Conservation (phyloP, 176 grass and related monocot species). For the Carex kokanica region DNA sequence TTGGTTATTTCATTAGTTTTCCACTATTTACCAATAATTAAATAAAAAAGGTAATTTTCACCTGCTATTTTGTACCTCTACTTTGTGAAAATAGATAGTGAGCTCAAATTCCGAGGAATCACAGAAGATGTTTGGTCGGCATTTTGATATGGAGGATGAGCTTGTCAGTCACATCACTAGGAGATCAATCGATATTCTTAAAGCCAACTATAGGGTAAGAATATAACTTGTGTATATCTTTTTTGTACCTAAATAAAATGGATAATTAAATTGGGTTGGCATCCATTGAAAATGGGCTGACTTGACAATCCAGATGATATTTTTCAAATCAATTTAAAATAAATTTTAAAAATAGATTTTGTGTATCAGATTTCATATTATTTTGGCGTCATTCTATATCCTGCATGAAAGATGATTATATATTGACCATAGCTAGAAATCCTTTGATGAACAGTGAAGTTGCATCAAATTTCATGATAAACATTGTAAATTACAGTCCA, state of each 20-base stretch:
- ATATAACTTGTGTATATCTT: not conserved
- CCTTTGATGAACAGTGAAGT: not conserved
- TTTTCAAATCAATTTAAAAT: constrained; percentile 2
- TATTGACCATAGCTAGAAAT: not conserved
- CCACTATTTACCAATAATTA: not conserved
- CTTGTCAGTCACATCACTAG: constrained; percentile 71
- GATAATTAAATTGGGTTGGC: not conserved
- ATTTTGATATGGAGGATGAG: constrained; percentile 72
- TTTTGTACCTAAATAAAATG: not conserved
- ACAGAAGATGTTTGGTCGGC: constrained; percentile 44
- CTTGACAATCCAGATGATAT: not conserved
- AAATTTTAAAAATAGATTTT: not conserved
- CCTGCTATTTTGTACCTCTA: not conserved
- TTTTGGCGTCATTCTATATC: not conserved
- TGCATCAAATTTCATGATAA: not conserved
- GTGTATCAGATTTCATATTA: not conserved
- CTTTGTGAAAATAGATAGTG: constrained; percentile 34
- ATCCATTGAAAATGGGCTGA: not conserved
- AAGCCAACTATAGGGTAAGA: constrained; percentile 56
- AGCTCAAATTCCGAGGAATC: constrained; percentile 51
- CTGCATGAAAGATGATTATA: not conserved
- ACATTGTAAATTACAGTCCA: not conserved
- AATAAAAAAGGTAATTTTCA: not conserved
- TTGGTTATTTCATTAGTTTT: not conserved
- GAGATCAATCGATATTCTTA: constrained; percentile 71